Evolutionary conservation across 352 stramenopile genomes (phyloP), one percentile per base, ranked within the genome.

Genomic region (Globisporangium iwayamae): DNA sequence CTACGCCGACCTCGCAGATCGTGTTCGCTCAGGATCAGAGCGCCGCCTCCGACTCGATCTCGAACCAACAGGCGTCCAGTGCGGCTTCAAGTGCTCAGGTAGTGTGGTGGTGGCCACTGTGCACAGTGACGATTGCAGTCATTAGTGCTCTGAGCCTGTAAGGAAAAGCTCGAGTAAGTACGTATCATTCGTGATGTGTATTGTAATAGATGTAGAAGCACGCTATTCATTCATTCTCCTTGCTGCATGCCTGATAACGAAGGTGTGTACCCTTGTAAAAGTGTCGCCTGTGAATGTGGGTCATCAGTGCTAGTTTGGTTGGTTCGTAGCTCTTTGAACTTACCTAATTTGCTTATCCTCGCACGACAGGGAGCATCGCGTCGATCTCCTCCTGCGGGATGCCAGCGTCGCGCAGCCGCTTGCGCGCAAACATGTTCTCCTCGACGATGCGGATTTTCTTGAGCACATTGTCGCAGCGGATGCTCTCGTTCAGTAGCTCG

Each of bases 401-500:
- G 14, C 65, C 59, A 3, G 74, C 76, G 56, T 85, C 74, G 28
- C 73, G 66, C 66, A 85, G 48, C 47, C 72, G 75, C 60, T 79
- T 81, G 51, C 75, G 69, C 45, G 75, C 73, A 9, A 84, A 56
- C 34, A 73, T 55, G 39, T 62, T 66, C 63, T 69, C 56, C 43
- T 66, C 50, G 3, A 36, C 58, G 50, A 64, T 64, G 5, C 28
- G 22, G n/a, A 65, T 66, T 7, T 52, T 51, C 63, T 62, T 66
- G 30, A 66, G 41, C 43, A 59, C 58, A 7, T 60, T 57, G 56
- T 68, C 62, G 47, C 62, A 63, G 7, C 46, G 62, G n/a, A 68
- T 64, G 43, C 56, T 68, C 22, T 63, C 47, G 39, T 62, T 68
- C 28, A 53, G 36, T 7, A 62, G 43, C 30, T 62, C 43, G 4